Base-by-base conservation (phyloP, 2,329 filamentous ascomycete species). In the Phaeosphaeria sp. region DNA sequence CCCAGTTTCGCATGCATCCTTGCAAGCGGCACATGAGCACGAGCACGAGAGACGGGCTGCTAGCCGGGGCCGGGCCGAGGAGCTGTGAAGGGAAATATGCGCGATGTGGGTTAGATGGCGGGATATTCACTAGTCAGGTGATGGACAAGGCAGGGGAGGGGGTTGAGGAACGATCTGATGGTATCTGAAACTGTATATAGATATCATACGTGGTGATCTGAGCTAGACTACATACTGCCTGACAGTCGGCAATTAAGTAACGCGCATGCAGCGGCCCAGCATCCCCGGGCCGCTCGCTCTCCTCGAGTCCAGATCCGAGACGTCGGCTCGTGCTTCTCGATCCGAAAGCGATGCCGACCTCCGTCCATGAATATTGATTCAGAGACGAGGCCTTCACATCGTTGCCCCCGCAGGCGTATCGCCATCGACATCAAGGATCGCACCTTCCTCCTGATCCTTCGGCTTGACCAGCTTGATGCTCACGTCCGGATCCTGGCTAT, bases 401-500 rank as follows among this genome's bases (percentile, higher is more conserved):
- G 74, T 77, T 18, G 73, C 73, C 6, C 75, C 75, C 1, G 73
- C 72, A n/a, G 61, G 55, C n/a, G 61, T 71, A 2, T 62, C 65
- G 1, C 74, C 74, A 57, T 71, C 72, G 1, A 71, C 65, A 57
- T 74, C 69, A 33, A 77, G 52, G 30, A 69, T 63, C 0, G 73
- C 71, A 2, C 62, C 72, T 39, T 75, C 74, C 55, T 75, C 73
- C 1, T 52, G 59, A 33, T 63, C 54, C 54, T 65, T 72, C 1
- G 75, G 73, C 56, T 72, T 71, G 11, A 74, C 59, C 8, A 76
- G 55, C 51, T 68, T 66, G 45, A 77, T 74, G 27, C 61, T 76
- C 2, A 75, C 68, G 6, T 71, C 68, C 0, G 62, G 46, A 45
- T 76, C 72, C 39, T 68, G 60, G 27, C 65, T 68, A 44, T 75